Base-by-base conservation (phyloP, 495 filamentous ascomycete species). In the Aspergillus conjunctus region DNA sequence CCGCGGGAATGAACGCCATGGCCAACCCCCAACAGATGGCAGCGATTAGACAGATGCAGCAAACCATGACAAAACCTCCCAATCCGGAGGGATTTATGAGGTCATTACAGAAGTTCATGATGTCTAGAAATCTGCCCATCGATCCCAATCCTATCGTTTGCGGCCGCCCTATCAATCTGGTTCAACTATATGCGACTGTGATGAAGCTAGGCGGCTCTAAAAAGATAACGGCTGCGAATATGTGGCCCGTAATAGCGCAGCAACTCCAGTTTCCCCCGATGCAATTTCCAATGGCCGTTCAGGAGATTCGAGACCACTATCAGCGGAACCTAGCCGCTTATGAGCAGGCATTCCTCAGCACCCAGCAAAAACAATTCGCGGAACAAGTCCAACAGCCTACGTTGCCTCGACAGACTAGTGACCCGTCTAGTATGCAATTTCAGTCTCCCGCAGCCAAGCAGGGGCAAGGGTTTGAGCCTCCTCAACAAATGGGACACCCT, bases 141-240 rank as follows among this genome's bases (percentile, higher is more conserved):
- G 88, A 93, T 34, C 73, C 74, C 4, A 87, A 86, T 59, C 92
- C 92, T 0, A 71, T 80, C 11, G 83, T 96, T 48, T 84, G 83
- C 31, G 88, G 88, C 46, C 87, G 90, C 26, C 81, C 79, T 0
- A 77, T 97, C 41, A 85, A 87, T 63, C 72, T 95, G 39, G 80
- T 89, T 51, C 85, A 87, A 49, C 81, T 98, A 8, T 97, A 91
- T 75, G 83, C 83, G 43, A 77, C 81, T 1, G 89, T 97, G 7
- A 82, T 87, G 69, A 89, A 87, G 62, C 81, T 89, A 68, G 88
- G 89, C 17, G 94, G 94, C 2, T 96, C 88, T 39, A 88, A 86
- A 70, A 88, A 83, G 61, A 81, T 96, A 7, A 86, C 83, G 0
- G 77, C 77, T 21, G 79, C 79, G 18, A 88, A 89, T 58, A 75